A percentile compares a stretch with the other conserved stretches of the same genome.
Evolutionary conservation across 148 eudicot genomes (phyloP).

Genomic region (Amaranthus palmeri): DNA sequence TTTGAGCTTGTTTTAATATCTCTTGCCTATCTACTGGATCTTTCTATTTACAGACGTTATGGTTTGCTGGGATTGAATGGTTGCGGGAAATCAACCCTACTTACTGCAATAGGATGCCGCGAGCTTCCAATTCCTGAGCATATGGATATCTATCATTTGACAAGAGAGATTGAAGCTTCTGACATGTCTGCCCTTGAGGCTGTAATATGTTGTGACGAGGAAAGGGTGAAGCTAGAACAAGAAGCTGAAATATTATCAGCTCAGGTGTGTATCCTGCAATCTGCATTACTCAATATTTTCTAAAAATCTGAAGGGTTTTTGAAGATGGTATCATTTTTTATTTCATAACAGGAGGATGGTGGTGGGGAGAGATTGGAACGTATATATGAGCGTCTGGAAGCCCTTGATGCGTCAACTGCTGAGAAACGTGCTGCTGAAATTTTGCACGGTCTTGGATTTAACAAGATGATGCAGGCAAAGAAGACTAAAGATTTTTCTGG

Average conservation of each 20-base stretch:
- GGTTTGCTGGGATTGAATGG: slow-evolving; percentile 98
- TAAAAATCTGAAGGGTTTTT: neutral
- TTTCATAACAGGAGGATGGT: slow-evolving; percentile 67
- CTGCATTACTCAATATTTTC: neutral
- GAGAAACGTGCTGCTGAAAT: slow-evolving; percentile 99
- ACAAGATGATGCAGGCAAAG: slow-evolving; percentile 83
- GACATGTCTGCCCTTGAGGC: slow-evolving; percentile 94
- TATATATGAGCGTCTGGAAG: slow-evolving; percentile 90
- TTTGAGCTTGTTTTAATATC: neutral
- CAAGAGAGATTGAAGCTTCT: slow-evolving; percentile 94
- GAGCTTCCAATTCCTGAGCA: slow-evolving; percentile 98
- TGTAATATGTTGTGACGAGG: slow-evolving; percentile 85
- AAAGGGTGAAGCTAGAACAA: slow-evolving; percentile 68
- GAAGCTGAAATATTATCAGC: slow-evolving; percentile 83
- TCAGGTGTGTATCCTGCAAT: slow-evolving; percentile 41
- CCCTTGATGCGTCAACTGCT: slow-evolving; percentile 89
- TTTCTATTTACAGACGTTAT: slow-evolving; percentile 58
- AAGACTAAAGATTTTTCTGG: slow-evolving; percentile 96
- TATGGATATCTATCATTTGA: slow-evolving; percentile 94
- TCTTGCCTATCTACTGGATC: neutral
- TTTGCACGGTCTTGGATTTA: slow-evolving; percentile 85
- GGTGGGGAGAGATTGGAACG: slow-evolving; percentile 92
- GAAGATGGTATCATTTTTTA: neutral
- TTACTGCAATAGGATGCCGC: slow-evolving; percentile 75
- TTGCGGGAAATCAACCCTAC: slow-evolving; percentile 97